Evolutionary conservation across 768 basidiomycete genomes (phyloP), one percentile per base, ranked within the genome.

Genomic region (Auriscalpium microsporum): DNA sequence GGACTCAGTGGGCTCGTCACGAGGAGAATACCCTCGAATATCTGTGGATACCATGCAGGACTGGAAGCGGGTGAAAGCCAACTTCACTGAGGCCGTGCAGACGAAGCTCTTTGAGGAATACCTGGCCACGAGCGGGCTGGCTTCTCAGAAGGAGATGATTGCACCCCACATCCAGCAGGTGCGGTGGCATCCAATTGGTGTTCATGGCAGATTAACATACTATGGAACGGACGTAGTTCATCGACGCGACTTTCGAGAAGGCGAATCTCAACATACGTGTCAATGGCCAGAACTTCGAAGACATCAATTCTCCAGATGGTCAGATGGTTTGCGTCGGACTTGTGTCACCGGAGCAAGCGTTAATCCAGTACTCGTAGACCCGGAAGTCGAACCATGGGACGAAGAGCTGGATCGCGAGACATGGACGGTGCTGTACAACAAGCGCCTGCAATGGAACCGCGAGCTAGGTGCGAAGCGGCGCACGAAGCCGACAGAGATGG

Each of bases 331-430:
- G 28, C 28, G 7, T 28, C 28, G 2, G 21, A 21, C 28, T 28
- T 28, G 28, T 28, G 28, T 28, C 28, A 2, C 28, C 28, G 2
- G 28, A 28, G 28, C 28, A 11, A 10, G 16, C 36, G 40, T 63
- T 34, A 23, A 19, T 16, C 21, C 36, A 40, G 23, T 14, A 16
- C n/a, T 21, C 58, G 86, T 83, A 83, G 45, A 80, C 45, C 51
- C 19, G 28, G 61, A 60, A 8, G 42, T 82, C 61, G 89, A 93
- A 63, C 78, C 82, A 2, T 95, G 93, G 67, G 90, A 95, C 63
- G 91, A 95, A 68, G 82, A 81, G 2, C 78, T 95, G 35, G 92
- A 94, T 66, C 73, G 88, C 50, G 80, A 80, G 46, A 86, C 94
- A 46, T 91, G 87, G 86, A 84, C 86, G 1, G 28, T 28, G 28